phyloP scores from a whole-genome alignment of 495 filamentous ascomycete genomes.

The Penicillium bovifimosum region DNA sequence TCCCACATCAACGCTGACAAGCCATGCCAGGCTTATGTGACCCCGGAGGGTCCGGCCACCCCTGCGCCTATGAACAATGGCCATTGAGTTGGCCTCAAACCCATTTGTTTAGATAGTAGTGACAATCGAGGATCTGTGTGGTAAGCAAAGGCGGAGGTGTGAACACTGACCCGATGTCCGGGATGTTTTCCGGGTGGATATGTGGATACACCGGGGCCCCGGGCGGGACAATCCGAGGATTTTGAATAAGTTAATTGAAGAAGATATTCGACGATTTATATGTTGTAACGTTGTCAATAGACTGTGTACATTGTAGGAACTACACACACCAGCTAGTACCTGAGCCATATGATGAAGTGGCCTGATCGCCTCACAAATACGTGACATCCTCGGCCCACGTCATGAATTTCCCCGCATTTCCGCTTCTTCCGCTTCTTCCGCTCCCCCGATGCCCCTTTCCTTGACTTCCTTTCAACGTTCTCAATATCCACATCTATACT shows the following conservation, averaged over 20 bases:
- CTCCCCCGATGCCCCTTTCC: conserved; percentile 3
- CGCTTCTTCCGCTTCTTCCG: conserved; percentile 6
- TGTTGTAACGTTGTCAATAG: no score
- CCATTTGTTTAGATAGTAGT: no score
- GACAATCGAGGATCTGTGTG: no score
- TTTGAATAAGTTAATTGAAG: neutral
- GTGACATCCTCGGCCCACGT: conserved; percentile 12
- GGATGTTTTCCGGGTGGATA: neutral
- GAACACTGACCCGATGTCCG: neutral
- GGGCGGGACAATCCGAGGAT: neutral
- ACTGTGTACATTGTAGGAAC: no score
- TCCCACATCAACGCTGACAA: conserved; percentile 9
- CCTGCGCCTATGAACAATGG: conserved; percentile 62
- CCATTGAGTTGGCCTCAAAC: conserved; percentile 14
- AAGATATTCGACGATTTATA: neutral
- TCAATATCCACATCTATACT: neutral
- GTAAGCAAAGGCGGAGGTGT: neutral
- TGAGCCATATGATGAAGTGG: conserved; percentile 3
- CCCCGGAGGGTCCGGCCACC: conserved; percentile 73
- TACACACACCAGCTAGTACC: neutral
- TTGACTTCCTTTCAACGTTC: neutral
- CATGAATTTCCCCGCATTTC: conserved; percentile 21
- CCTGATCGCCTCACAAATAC: conserved; percentile 5
- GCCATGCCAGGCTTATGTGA: conserved; percentile 68
- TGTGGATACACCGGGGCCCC: neutral